Conservation (phyloP, 1,139 yeast species). For the Magnusiomyces ingens region DNA sequence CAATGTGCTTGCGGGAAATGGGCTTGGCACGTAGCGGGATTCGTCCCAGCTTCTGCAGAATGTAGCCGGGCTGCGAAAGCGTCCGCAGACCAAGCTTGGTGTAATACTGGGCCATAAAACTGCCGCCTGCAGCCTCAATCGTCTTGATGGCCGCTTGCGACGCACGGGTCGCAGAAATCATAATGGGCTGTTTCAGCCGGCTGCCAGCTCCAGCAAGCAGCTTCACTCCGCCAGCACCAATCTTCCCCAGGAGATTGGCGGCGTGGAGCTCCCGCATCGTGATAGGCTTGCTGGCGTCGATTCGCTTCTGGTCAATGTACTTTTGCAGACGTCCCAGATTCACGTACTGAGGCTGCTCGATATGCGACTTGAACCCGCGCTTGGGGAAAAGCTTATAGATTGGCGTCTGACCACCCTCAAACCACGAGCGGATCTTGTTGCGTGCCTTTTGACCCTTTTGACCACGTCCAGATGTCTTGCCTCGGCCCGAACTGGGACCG, state of each 20-base stretch:
- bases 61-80: slow-evolving; percentile 68
- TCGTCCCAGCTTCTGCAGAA: slow-evolving; percentile 62
- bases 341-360: slow-evolving; percentile 31
- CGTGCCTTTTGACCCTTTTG: slow-evolving; percentile 98
- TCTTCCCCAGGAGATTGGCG: slow-evolving; percentile 64
- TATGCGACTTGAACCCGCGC: slow-evolving; percentile 59
- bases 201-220: slow-evolving; percentile 64
- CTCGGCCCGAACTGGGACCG: slow-evolving; percentile 85
- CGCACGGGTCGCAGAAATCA: slow-evolving; percentile 78
- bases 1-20: slow-evolving; percentile 70
- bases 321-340: slow-evolving; percentile 58
- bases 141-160: slow-evolving; percentile 64
- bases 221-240: slow-evolving; percentile 74
- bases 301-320: slow-evolving; percentile 35
- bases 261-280: slow-evolving; percentile 68
- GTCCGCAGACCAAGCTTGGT: slow-evolving; percentile 61
- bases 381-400: slow-evolving; percentile 84
- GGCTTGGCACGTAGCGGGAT: slow-evolving; percentile 86
- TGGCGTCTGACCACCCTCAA: slow-evolving; percentile 99
- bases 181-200: slow-evolving; percentile 45
- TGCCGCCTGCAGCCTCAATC: slow-evolving; percentile 67
- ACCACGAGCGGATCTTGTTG: slow-evolving; percentile 83
- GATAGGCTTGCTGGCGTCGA: slow-evolving; percentile 52
- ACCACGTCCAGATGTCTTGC: slow-evolving; percentile 96
- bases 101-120: slow-evolving; percentile 66